Evolutionary conservation across 2,329 filamentous ascomycete genomes (phyloP).

Genomic region (Aurifilum marmelostoma): DNA sequence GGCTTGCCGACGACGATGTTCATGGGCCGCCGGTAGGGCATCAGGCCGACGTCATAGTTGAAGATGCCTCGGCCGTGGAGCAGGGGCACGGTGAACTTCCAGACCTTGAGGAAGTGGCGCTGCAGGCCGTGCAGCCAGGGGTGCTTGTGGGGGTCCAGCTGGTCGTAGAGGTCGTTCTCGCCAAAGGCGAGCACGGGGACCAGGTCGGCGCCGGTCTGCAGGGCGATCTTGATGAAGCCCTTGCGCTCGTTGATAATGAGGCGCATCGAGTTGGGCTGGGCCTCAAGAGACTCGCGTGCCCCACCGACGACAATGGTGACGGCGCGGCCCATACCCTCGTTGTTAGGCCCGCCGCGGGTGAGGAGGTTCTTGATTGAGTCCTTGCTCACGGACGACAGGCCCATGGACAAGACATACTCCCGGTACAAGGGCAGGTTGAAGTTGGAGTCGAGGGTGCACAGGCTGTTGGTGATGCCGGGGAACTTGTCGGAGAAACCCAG

Average conservation of each 20-base stretch:
- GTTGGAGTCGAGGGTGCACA: conserved; percentile 93
- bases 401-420: conserved; percentile 90
- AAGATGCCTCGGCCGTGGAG: conserved; percentile 91
- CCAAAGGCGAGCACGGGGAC: conserved; percentile 92
- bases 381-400: conserved; percentile 84
- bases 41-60: conserved; percentile 95
- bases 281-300: conserved; percentile 88
- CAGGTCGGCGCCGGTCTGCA: conserved; percentile 88
- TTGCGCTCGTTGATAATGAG: conserved; percentile 84
- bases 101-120: conserved; percentile 78
- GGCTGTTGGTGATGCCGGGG: conserved; percentile 90
- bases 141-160: conserved; percentile 76
- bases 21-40: conserved; percentile 87
- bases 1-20: conserved; percentile 89
- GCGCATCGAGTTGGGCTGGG: conserved; percentile 74
- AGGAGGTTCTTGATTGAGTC: conserved; percentile 91
- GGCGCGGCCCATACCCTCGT: conserved; percentile 87
- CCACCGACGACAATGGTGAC: conserved; percentile 96
- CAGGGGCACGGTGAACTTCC: conserved; percentile 91
- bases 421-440: conserved; percentile 93
- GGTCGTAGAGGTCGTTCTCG: conserved; percentile 95
- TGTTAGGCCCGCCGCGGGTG: conserved; percentile 74
- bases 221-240: conserved; percentile 91
- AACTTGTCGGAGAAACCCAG: conserved; percentile 86
- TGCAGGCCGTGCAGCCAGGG: conserved; percentile 81